These are phyloP conservation scores for Sporobolus alterniflorus DNA, from an alignment of 202 grass and related monocot species.

Conservation along the genomic window DNA sequence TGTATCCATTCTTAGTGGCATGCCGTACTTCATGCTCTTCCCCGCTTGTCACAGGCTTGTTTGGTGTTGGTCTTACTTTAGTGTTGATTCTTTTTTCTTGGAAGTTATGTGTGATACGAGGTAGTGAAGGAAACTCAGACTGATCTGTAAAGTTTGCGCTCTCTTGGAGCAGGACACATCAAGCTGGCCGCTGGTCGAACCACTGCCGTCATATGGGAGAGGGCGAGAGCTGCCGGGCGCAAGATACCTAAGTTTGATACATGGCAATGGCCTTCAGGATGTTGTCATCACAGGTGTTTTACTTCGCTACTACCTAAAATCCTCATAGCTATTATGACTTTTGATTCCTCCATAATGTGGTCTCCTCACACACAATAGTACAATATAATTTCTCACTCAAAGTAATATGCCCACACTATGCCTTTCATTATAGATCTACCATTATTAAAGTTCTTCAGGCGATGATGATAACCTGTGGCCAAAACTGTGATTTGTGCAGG, in stretches of 20 bases:
- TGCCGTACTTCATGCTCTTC: neutral
- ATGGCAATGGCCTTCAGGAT: slow-evolving; percentile 78
- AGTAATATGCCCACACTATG: neutral
- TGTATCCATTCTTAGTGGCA: neutral
- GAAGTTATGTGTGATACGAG: neutral
- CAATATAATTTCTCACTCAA: neutral
- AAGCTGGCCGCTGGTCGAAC: slow-evolving; percentile 81
- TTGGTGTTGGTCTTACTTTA: slow-evolving; percentile 5
- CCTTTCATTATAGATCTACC: neutral
- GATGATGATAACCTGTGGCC: neutral
- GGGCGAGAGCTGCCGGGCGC: slow-evolving; percentile 75
- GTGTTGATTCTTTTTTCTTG: neutral
- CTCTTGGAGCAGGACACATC: slow-evolving; percentile 60
- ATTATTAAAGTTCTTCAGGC: neutral
- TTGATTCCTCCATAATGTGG: neutral
- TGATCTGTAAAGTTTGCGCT: neutral
- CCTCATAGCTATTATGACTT: neutral
- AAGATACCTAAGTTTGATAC: slow-evolving; percentile 86
- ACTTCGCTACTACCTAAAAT: neutral
- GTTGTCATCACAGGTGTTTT: slow-evolving; percentile 86
- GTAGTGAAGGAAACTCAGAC: neutral
- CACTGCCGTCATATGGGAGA: slow-evolving; percentile 87
- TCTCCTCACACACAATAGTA: too few species aligned
- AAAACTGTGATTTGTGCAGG: slow-evolving; percentile 46
- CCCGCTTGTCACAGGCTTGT: neutral